Evolutionary conservation across 495 filamentous ascomycete species (phyloP).

Genomic region (Hypoxylon lenormandii): DNA sequence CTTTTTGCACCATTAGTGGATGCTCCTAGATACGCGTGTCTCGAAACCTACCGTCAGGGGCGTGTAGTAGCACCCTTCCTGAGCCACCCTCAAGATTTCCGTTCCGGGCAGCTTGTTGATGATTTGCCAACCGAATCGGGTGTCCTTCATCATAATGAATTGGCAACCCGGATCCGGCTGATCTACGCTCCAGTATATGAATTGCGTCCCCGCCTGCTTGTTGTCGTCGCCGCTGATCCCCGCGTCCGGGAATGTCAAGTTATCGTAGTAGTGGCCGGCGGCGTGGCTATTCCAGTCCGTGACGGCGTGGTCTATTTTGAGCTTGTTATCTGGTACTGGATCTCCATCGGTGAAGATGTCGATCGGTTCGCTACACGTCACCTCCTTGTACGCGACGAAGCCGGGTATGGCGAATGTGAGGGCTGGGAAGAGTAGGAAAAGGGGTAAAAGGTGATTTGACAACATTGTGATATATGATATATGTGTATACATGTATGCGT

Average conservation of each 20-base stretch:
- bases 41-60: conserved; percentile 25
- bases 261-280: conserved; percentile 33
- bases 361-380: conserved; percentile 24
- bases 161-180: conserved; percentile 34
- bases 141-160: conserved; percentile 36
- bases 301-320: conserved; percentile 20
- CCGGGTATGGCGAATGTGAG: conserved; percentile 10
- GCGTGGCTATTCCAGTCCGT: conserved; percentile 23
- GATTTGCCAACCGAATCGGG: conserved; percentile 21
- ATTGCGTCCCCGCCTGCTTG: conserved; percentile 24
- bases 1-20: conserved; percentile 14
- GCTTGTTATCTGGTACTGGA: conserved; percentile 10
- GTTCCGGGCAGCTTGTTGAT: conserved; percentile 32
- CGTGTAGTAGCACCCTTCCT: conserved; percentile 36
- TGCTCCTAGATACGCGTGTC: not conserved
- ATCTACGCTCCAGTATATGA: conserved; percentile 34
- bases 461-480: conserved; percentile 11
- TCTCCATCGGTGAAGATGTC: conserved; percentile 28
- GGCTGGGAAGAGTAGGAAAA: conserved; percentile 24
- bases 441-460: not conserved
- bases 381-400: conserved; percentile 27
- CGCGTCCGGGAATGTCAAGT: conserved; percentile 35
- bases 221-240: conserved; percentile 5
- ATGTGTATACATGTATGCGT: too few species aligned
- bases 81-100: conserved; percentile 15